These are phyloP conservation scores for Beauveria caledonica DNA, from an alignment of 2,329 filamentous ascomycete genomes.

Conservation along the genomic window DNA sequence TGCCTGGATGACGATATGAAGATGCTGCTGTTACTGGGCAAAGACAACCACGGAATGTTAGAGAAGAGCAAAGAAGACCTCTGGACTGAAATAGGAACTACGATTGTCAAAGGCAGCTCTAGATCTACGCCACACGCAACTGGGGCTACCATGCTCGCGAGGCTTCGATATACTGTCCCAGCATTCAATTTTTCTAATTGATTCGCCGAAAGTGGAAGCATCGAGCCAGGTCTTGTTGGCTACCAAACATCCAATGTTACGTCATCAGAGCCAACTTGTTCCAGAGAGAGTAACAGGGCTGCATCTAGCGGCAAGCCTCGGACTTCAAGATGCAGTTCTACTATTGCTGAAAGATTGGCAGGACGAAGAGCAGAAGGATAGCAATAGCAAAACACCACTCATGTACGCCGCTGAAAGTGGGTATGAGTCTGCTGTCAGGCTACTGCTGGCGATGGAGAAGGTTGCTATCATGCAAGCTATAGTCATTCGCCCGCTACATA, in stretches of 20 bases:
- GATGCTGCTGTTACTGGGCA: neutral
- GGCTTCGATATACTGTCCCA: neutral
- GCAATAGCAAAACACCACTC: neutral
- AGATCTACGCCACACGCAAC: slow-evolving; percentile 8
- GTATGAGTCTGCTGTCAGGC: neutral
- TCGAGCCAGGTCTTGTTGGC: neutral
- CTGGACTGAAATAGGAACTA: neutral
- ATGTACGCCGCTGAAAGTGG: neutral
- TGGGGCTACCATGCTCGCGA: slow-evolving; percentile 13
- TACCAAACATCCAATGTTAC: too few relatives aligned
- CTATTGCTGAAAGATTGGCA: neutral
- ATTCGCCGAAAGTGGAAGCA: neutral
- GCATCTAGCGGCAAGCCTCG: neutral
- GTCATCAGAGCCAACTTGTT: neutral
- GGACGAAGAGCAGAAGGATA: neutral
- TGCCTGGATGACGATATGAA: neutral
- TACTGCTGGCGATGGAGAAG: neutral
- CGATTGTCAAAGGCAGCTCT: neutral
- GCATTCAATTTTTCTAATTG: rapidly evolving
- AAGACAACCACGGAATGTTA: neutral
- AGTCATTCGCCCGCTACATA: too few relatives aligned
- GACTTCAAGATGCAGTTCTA: neutral
- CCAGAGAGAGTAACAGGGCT: neutral
- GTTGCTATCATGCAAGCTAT: neutral
- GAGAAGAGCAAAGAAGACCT: neutral